A percentile compares a stretch with the other conserved stretches of the same genome.
Evolutionary conservation across 2,329 filamentous ascomycete genomes (phyloP).

Genomic region (Aspergillus sp.): DNA sequence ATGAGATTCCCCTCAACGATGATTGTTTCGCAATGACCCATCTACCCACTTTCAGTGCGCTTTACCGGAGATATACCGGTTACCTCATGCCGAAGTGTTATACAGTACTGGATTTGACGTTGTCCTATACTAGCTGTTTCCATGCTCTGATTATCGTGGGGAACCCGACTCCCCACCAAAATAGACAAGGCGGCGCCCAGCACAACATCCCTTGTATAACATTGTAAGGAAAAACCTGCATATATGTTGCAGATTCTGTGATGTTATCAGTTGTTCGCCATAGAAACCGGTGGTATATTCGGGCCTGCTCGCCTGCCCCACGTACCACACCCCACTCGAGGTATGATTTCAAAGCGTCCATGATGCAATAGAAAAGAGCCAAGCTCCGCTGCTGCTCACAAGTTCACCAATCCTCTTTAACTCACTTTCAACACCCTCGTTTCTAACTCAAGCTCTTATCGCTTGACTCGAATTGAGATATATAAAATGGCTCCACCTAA

Average conservation of each 20-base stretch:
- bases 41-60: not conserved
- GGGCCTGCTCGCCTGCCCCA: constrained; percentile 5
- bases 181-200: not conserved
- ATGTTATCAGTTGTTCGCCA: not conserved
- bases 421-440: not conserved
- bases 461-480: not conserved
- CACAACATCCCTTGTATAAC: too few species aligned
- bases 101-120: not conserved
- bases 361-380: constrained; percentile 11
- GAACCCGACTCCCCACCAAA: not conserved
- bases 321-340: constrained; percentile 16
- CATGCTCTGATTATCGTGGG: too few species aligned
- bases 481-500: constrained; percentile 34
- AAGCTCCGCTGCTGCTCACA: not conserved
- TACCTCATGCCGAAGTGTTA: constrained; percentile 9
- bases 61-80: not conserved
- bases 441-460: not conserved
- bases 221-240: too few species aligned
- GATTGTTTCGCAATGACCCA: constrained; percentile 11
- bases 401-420: not conserved
- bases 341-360: constrained; percentile 35
- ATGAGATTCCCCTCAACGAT: constrained; percentile 36
- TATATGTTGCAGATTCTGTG: not conserved
- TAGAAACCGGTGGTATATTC: not conserved
- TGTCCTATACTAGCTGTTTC: not conserved